Evolutionary conservation across 306 rosid species (phyloP).

Genomic region (Potentilla sterilis): DNA sequence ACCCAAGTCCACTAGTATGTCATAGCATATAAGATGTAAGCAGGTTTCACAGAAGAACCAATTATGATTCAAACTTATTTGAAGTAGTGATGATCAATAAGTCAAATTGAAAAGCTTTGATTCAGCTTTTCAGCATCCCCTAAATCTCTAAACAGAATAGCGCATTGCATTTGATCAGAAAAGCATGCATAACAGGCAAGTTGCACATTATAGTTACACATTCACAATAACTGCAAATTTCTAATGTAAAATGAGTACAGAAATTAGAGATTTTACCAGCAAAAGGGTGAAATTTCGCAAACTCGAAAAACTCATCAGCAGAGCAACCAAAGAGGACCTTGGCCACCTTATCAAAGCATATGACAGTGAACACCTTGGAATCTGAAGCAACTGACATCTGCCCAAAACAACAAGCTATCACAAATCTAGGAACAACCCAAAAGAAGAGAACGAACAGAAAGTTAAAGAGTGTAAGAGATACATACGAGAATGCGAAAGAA

Average conservation of each 20-base stretch:
- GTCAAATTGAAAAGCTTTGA: background rate
- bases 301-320: conserved; percentile 68
- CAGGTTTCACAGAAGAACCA: background rate
- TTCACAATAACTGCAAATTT: background rate
- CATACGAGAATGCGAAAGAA: conserved; percentile 64
- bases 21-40: background rate
- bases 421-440: background rate
- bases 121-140: background rate
- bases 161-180: conserved; percentile 1
- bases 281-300: conserved; percentile 66
- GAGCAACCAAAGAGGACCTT: conserved; percentile 71
- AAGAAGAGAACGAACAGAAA: background rate
- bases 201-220: background rate
- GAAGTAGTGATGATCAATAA: background rate
- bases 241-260: background rate
- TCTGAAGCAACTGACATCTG: conserved; percentile 79
- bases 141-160: background rate
- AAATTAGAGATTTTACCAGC: conserved; percentile 35
- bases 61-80: background rate
- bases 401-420: background rate
- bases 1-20: background rate
- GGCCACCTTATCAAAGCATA: conserved; percentile 71
- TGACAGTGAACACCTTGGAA: conserved; percentile 46
- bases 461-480: background rate
- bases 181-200: background rate